Evolutionary conservation across 208 protist genomes (phyloP), one percentile per base, ranked within the genome.

Genomic region (Crithidia brevicula): DNA sequence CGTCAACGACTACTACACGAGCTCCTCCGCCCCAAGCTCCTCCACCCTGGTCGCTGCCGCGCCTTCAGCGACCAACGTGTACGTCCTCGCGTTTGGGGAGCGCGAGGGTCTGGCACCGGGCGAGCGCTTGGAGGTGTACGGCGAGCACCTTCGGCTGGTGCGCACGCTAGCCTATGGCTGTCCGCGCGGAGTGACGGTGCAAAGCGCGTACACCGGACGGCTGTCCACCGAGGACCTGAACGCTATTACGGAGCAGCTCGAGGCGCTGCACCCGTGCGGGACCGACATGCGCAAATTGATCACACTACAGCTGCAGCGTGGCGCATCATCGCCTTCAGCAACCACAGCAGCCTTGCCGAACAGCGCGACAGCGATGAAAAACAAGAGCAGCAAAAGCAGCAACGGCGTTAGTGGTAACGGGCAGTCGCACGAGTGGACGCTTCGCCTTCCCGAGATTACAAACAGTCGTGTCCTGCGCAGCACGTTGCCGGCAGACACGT

Each of bases 101-200:
- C 67, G 71, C 51, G 88, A 94, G 43, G 88, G 88, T 0, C 76
- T 94, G 15, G 81, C 76, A 15, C 59, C 76, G 16, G 85, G 85
- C 0, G 83, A 86, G 70, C 77, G 88, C 6, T 58, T 94, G 28
- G 85, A 92, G 66, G 78, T 88, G 54, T 92, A 87, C 69, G 88
- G 83, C 36, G 52, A 49, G 15, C 67, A 18, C 4, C 52, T 86
- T 51, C 74, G 65, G 10, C 83, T 94, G 31, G 64, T 88, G 20
- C 79, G 78, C 59, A 82, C 74, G 3, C 62, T 83, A 11, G 72
- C 81, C 34, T 82, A 76, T 60, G 74, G 70, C 43, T 87, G 78
- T 50, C 78, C 73, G 16, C 77, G 81, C 23, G 77, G 77, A 1
- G 45, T 72, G 25, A 70, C 59, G 36, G 43, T 53, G 28, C 22